A percentile compares a stretch with the other conserved stretches of the same genome.
These are phyloP conservation scores for Flagelloscypha sp. DNA, from an alignment of 768 basidiomycete species.

Conservation along the genomic window DNA sequence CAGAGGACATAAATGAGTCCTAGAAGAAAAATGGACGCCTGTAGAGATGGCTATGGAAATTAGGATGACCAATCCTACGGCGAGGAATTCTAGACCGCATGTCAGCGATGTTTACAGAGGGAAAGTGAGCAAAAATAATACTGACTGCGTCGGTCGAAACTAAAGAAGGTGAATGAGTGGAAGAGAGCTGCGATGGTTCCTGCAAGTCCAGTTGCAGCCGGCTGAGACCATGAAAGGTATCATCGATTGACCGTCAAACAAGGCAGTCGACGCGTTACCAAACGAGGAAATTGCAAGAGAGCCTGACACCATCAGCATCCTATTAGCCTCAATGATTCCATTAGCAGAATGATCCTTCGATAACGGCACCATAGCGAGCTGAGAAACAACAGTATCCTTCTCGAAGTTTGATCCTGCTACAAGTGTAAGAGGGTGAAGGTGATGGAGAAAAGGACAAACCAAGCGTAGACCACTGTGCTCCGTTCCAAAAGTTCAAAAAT, in stretches of 20 bases:
- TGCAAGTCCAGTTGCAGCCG: slow-evolving; percentile 51
- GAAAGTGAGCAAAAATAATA: slow-evolving; percentile 12
- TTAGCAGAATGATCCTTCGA: slow-evolving; percentile 65
- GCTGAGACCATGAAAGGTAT: slow-evolving; percentile 77
- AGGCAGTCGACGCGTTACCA: slow-evolving; percentile 74
- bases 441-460: slow-evolving; percentile 30
- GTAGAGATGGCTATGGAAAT: slow-evolving; percentile 97
- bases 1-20: slow-evolving; percentile 81
- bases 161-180: slow-evolving; percentile 72
- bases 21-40: slow-evolving; percentile 83
- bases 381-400: slow-evolving; percentile 59
- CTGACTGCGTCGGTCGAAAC: slow-evolving; percentile 65
- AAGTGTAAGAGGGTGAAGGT: not conserved
- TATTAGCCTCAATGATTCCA: slow-evolving; percentile 69
- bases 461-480: slow-evolving; percentile 60
- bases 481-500: slow-evolving; percentile 84
- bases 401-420: slow-evolving; percentile 46
- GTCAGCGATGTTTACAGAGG: slow-evolving; percentile 9
- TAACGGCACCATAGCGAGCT: slow-evolving; percentile 86
- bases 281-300: slow-evolving; percentile 56
- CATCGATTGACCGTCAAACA: slow-evolving; percentile 79
- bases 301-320: slow-evolving; percentile 88
- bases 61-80: slow-evolving; percentile 88
- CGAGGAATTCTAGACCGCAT: slow-evolving; percentile 63
- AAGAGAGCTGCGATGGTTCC: slow-evolving; percentile 75